Evolutionary conservation across 805 yeast genomes (phyloP), one percentile per base, ranked within the genome.

Genomic region (Nakazawaea anatomiae): DNA sequence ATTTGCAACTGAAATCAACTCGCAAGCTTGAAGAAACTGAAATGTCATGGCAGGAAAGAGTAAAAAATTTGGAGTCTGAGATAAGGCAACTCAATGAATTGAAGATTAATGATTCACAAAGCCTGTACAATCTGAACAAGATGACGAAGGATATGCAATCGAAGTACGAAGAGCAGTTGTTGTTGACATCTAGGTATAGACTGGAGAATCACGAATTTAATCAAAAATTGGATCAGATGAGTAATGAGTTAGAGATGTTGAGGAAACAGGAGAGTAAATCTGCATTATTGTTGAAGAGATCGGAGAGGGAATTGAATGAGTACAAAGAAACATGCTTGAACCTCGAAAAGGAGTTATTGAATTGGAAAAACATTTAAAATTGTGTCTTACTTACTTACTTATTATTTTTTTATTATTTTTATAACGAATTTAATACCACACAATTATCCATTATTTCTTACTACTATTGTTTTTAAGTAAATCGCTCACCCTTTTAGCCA

Each of bases 121-220:
- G 68, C 35, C 66, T 74, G 28, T 75, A 76, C 54, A 68, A 61
- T 32, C 64, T 84, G 41, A 81, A 81, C 55, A 75, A 84, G 54
- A 67, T 74, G 4, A 66, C 82, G 32, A 78, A 77, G 46, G 84
- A 82, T 31, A 65, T 83, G 44, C 75, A 77, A 51, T 71, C 72
- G 38, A 73, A 79, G 44, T 72, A 74, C 48, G 79, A 74, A 31
- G 77, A 72, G 54, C 85, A 84, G 56, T 60, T 70, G 4, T 71
- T 70, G 43, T 74, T 80, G 28, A 71, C 79, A 38, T 72, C 74
- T 47, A 67, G 74, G 48, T 81, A 82, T 52, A 78, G 78, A 53
- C 82, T 77, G 47, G 90, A 85, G 56, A 81, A 80, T 58, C 70
- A 75, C 54, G 74, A 75, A 48, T 74, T 76, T 53, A 84, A 80